These are phyloP conservation scores for Cladosporium colombiae DNA, from an alignment of 2,329 filamentous ascomycete genomes.

Conservation along the genomic window DNA sequence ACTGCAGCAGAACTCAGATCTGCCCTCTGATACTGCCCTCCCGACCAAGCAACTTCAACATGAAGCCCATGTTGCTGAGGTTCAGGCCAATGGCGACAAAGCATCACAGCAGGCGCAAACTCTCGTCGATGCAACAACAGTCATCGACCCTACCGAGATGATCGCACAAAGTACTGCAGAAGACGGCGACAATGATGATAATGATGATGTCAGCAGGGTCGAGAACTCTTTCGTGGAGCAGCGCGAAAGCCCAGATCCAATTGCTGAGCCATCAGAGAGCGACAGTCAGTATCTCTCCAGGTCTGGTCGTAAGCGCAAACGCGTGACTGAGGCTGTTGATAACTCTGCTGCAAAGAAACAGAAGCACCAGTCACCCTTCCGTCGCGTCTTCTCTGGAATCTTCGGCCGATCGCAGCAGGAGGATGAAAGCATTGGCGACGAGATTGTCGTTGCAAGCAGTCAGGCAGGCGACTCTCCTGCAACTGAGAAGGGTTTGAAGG, in stretches of 20 bases:
- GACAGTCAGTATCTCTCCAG: constrained; percentile 1
- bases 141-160: constrained; percentile 2
- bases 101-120: neutral
- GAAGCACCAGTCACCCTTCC: constrained; percentile 34
- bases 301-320: constrained; percentile 32
- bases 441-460: constrained; percentile 42
- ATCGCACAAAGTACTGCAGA: neutral
- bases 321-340: constrained; percentile 21
- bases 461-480: constrained; percentile 22
- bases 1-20: constrained; percentile 21
- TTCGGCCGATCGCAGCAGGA: constrained; percentile 26
- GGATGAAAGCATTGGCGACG: constrained; percentile 41
- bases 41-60: constrained; percentile 30
- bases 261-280: neutral
- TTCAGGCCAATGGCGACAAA: neutral
- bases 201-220: constrained; percentile 36
- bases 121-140: constrained; percentile 11
- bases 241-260: neutral
- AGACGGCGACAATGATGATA: constrained; percentile 18
- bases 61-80: constrained; percentile 29
- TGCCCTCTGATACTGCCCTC: constrained; percentile 31
- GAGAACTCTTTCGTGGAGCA: constrained; percentile 40
- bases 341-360: constrained; percentile 29
- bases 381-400: constrained; percentile 30
- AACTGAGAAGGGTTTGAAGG: neutral